Conservation (phyloP, 2,329 filamentous ascomycete genomes). For the Aspergillus hortae region DNA sequence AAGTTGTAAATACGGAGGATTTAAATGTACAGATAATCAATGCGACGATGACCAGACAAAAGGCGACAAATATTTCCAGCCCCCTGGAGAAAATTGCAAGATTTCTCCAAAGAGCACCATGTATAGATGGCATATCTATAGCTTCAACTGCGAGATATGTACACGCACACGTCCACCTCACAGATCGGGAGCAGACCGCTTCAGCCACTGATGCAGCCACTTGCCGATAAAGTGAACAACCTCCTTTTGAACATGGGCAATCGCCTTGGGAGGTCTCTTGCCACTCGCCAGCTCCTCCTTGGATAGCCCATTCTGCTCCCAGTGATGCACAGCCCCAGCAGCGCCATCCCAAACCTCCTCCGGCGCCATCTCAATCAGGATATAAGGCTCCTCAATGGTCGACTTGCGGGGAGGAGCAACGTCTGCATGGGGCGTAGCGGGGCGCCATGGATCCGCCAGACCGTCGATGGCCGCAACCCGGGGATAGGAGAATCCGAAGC, state of each 20-base stretch:
- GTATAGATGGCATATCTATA: too few relatives aligned
- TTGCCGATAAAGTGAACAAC: conserved; percentile 60
- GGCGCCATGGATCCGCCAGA: conserved; percentile 75
- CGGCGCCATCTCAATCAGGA: conserved; percentile 54
- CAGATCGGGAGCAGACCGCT: neutral
- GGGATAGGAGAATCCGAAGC: conserved; percentile 67
- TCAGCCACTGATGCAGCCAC: conserved; percentile 53
- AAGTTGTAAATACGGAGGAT: neutral
- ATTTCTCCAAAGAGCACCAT: too few relatives aligned
- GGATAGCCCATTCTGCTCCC: conserved; percentile 33
- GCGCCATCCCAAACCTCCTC: conserved; percentile 20
- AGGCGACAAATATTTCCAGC: too few relatives aligned
- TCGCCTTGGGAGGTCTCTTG: conserved; percentile 51
- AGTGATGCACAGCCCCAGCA: conserved; percentile 72
- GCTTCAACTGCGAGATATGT: too few relatives aligned
- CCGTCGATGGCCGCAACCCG: conserved; percentile 76
- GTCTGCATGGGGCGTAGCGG: conserved; percentile 68
- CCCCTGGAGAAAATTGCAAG: too few relatives aligned
- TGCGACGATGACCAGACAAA: too few relatives aligned
- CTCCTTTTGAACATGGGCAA: conserved; percentile 57
- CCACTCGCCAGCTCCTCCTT: conserved; percentile 35
- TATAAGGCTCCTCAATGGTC: conserved; percentile 64
- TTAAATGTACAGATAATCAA: neutral
- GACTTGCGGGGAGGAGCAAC: conserved; percentile 55
- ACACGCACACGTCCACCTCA: neutral